phyloP scores from a whole-genome alignment of 2,329 filamentous ascomycete species.

The Byssothecium circinans region DNA sequence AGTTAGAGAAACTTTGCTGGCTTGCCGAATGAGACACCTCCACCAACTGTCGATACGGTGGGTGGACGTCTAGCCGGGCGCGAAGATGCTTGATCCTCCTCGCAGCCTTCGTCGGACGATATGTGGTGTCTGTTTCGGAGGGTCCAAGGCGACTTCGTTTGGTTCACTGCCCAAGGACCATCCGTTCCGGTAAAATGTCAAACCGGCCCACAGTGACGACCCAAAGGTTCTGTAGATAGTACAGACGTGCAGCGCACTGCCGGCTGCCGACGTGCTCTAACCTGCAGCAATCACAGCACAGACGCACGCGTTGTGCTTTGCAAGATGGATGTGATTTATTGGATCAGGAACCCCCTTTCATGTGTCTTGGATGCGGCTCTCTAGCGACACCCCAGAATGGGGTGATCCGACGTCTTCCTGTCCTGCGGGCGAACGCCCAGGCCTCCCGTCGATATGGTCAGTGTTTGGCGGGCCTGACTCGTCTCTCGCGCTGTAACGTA shows the following conservation, averaged over 20 bases:
- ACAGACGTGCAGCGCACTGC: neutral
- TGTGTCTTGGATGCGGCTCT: neutral
- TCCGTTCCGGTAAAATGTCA: neutral
- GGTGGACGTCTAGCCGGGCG: too few species aligned
- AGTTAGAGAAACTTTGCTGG: too few species aligned
- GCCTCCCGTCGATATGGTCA: conserved; percentile 9
- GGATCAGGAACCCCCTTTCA: neutral
- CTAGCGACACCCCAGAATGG: neutral
- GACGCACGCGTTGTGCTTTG: neutral
- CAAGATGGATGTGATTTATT: neutral
- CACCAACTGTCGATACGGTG: too few species aligned
- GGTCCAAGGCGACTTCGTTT: neutral
- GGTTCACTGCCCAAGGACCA: too few species aligned
- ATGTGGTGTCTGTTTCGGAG: too few species aligned
- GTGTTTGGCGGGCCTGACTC: conserved; percentile 1
- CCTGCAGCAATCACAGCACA: too few species aligned
- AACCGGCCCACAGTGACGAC: neutral
- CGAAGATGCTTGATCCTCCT: too few species aligned
- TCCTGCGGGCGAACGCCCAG: neutral
- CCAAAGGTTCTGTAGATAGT: too few species aligned
- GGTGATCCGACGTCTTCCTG: too few species aligned
- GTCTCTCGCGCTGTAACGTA: conserved; percentile 1
- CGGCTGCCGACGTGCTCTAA: too few species aligned
- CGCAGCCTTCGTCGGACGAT: too few species aligned
- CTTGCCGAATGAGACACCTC: too few species aligned